phyloP scores from a whole-genome alignment of 2,329 filamentous ascomycete genomes.

The Mycosphaerelloides madeirae region DNA sequence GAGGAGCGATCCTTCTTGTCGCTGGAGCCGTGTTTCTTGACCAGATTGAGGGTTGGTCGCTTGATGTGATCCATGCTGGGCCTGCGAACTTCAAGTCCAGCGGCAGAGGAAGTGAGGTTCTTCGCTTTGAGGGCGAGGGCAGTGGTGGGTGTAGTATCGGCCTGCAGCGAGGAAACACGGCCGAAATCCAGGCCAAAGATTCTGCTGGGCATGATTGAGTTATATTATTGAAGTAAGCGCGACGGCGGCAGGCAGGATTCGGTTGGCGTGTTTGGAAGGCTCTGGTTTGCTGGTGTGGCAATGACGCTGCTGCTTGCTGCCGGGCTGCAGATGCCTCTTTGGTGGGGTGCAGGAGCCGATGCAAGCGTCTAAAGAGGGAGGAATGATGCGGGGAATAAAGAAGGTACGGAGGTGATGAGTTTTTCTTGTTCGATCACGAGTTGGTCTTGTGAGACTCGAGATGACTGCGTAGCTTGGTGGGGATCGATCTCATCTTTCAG shows the following conservation, averaged over 20 bases:
- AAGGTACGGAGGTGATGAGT: no score
- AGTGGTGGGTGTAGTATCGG: conserved; percentile 3
- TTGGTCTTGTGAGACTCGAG: no score
- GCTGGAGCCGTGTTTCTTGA: conserved; percentile 17
- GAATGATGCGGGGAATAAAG: no score
- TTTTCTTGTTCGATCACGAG: no score
- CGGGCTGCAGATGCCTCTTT: no score
- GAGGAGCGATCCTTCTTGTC: conserved; percentile 6
- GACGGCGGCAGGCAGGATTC: conserved; percentile 1
- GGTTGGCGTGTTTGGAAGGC: not conserved
- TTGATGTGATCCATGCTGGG: conserved; percentile 35
- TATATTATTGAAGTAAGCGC: not conserved
- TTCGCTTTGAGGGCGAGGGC: conserved; percentile 15
- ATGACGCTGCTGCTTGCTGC: no score
- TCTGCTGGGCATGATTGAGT: conserved; percentile 28
- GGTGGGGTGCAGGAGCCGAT: no score
- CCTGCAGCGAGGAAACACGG: conserved; percentile 9
- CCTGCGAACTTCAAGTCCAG: conserved; percentile 13
- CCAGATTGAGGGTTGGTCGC: conserved; percentile 22
- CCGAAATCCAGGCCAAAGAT: conserved; percentile 32
- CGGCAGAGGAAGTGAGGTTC: conserved; percentile 1
- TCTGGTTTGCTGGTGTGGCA: no score
- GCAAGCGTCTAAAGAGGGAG: no score
- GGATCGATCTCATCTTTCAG: no score
- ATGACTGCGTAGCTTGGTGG: no score